Conservation (phyloP, 805 yeast genomes). For the Myxozyma udenii region DNA sequence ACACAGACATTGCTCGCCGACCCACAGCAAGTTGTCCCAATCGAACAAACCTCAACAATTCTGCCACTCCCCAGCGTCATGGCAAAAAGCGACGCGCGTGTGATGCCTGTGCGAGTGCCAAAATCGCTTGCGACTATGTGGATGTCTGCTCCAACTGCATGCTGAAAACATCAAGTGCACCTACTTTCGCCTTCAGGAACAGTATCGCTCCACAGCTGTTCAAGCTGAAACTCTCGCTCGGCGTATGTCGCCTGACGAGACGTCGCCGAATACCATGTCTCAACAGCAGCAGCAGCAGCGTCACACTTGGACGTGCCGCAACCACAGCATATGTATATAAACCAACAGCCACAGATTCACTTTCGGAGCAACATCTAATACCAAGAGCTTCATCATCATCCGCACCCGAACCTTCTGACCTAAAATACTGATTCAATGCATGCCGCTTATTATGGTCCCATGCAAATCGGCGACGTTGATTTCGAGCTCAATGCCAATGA, state of each 20-base stretch:
- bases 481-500: no score
- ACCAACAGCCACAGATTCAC: not conserved
- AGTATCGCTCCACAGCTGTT: not conserved
- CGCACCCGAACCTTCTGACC: no score
- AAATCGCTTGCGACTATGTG: conserved; percentile 10
- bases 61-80: conserved; percentile 6
- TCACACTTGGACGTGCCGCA: not conserved
- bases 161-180: conserved; percentile 3
- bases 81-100: conserved; percentile 17
- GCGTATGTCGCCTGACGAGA: not conserved
- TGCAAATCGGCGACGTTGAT: no score
- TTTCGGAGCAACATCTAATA: not conserved
- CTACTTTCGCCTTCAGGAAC: conserved; percentile 1
- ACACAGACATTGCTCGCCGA: conserved; percentile 11
- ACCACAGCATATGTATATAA: not conserved
- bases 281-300: not conserved
- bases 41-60: conserved; percentile 2
- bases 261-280: not conserved
- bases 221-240: not conserved
- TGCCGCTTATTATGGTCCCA: no score
- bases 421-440: no score
- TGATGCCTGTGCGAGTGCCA: conserved; percentile 16
- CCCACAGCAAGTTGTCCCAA: conserved; percentile 8
- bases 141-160: conserved; percentile 5
- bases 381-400: not conserved